Evolutionary conservation across 306 rosid genomes (phyloP).

Genomic region (Vigna nakashimae): DNA sequence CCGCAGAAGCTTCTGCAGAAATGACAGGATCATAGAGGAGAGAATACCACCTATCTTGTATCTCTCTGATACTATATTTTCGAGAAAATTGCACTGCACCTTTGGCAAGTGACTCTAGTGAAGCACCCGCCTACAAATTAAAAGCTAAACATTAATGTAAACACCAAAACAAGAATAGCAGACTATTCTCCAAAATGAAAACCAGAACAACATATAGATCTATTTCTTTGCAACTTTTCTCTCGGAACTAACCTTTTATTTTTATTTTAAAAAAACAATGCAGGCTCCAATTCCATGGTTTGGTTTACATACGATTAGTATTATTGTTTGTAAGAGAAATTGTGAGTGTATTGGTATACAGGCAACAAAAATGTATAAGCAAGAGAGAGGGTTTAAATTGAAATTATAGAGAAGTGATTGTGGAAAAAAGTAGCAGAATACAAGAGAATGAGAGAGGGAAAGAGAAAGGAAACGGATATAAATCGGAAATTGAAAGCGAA

Average conservation of each 20-base stretch:
- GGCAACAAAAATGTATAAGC: background rate
- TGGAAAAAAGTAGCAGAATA: background rate
- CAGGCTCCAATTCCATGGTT: background rate
- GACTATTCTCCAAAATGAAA: slow-evolving; percentile 5
- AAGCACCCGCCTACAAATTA: slow-evolving; percentile 87
- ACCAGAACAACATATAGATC: background rate
- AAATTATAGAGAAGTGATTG: background rate
- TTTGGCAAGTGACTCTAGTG: slow-evolving; percentile 96
- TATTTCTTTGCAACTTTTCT: background rate
- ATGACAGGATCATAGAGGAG: slow-evolving; percentile 75
- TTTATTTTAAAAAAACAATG: background rate
- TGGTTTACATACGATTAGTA: background rate
- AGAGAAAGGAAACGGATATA: background rate
- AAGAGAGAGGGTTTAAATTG: background rate
- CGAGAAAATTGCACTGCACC: slow-evolving; percentile 95
- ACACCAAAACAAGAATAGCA: slow-evolving; percentile 29
- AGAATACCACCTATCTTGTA: slow-evolving; percentile 87
- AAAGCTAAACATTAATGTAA: slow-evolving; percentile 38
- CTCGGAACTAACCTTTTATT: background rate
- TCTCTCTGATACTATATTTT: slow-evolving; percentile 71
- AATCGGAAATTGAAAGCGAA: background rate
- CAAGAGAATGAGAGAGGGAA: background rate
- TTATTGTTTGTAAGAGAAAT: background rate
- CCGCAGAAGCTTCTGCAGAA: slow-evolving; percentile 66
- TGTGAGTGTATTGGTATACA: background rate